Evolutionary conservation across 371 early-diverging fungal species (phyloP), one percentile per base, ranked within the genome.

Genomic region (Haplosporangium sp.): DNA sequence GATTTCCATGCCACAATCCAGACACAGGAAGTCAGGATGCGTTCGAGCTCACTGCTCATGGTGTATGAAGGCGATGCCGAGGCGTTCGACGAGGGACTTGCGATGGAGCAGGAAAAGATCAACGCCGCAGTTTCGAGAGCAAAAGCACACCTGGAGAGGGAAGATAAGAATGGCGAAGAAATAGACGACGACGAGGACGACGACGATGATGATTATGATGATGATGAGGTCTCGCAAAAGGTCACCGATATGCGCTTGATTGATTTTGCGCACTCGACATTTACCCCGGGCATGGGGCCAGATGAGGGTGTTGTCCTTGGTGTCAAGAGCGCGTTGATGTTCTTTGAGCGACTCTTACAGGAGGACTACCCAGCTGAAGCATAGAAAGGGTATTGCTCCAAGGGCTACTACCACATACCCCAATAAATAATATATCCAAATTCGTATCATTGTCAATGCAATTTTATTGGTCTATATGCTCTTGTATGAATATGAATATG

Each of bases 251-350:
- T 93, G 67, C 84, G 90, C 7, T 55, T 90, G 38, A 93, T 95
- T 58, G 95, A 95, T 73, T 94, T 94, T 89, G 92, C 88, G 3
- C 94, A 92, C 72, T 90, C 92, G 38, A 75, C 80, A 16, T 94
- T 91, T 90, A 61, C 64, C 2, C 81, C 84, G 10, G 87, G 85
- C n/a, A 64, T 73, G 58, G 89, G 88, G 0, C 81, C 71, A 2
- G 87, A 90, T 64, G 84, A 83, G 42, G 74, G 81, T 48, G 87
- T 82, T 46, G 56, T 90, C 41, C 58, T 81, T 23, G 90, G 90
- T 12, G 60, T 90, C 46, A 62, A 62, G 56, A 89, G 73, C 45
- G 47, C 73, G 21, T 59, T 74, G 20, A 41, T 50, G 4, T 37
- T 69, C 20, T 69, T 81, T 51, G 67, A 75, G 50, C 56, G 53